Conservation (phyloP, 352 stramenopile genomes). For the Phytopythium boreale region DNA sequence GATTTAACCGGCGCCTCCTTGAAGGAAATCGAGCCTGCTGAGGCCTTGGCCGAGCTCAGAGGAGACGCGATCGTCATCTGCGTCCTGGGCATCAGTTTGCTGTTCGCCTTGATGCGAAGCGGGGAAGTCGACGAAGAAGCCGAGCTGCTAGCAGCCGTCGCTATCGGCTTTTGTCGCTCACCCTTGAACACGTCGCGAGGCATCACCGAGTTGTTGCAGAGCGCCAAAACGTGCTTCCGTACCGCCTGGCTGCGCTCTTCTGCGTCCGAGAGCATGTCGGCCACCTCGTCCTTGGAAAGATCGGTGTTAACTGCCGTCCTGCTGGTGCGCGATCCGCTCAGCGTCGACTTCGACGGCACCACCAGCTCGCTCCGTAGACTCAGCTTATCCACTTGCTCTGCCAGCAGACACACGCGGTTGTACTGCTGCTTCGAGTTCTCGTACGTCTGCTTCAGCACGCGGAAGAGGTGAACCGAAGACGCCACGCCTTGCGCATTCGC, state of each 20-base stretch:
- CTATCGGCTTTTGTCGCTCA: conserved; percentile 34
- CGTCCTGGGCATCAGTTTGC: conserved; percentile 66
- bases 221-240: conserved; percentile 43
- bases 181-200: conserved; percentile 50
- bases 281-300: conserved; percentile 47
- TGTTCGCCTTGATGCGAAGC: conserved; percentile 45
- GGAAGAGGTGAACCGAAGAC: conserved; percentile 46
- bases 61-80: conserved; percentile 69
- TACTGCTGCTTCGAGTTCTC: conserved; percentile 76
- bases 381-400: conserved; percentile 50
- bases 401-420: conserved; percentile 51
- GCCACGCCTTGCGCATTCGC: conserved; percentile 10
- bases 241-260: conserved; percentile 47
- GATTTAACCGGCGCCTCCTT: conserved; percentile 53
- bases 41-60: conserved; percentile 44
- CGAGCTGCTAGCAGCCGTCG: conserved; percentile 20
- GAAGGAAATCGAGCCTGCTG: conserved; percentile 45
- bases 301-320: conserved; percentile 14
- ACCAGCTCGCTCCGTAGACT: conserved; percentile 32
- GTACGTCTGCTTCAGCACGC: conserved; percentile 71
- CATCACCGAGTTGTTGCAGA: conserved; percentile 63
- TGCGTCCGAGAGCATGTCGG: conserved; percentile 35
- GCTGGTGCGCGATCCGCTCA: conserved; percentile 12
- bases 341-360: conserved; percentile 16
- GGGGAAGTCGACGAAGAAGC: conserved; percentile 23